phyloP scores from a whole-genome alignment of 352 stramenopile species.

The Blastocystis sp. region DNA sequence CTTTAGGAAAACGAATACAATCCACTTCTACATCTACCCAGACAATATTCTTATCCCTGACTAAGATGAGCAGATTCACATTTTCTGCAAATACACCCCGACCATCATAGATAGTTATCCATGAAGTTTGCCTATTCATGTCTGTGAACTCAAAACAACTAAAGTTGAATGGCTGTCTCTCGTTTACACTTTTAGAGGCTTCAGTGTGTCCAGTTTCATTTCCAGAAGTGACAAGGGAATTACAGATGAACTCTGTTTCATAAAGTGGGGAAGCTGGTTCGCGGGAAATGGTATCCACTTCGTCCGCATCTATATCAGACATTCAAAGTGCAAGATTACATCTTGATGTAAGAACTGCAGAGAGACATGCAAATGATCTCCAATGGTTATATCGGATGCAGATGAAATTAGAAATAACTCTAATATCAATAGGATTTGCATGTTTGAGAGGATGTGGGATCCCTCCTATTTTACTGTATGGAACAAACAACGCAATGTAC shows the following conservation, averaged over 20 bases:
- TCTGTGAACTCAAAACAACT: conserved; percentile 23
- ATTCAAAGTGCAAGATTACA: background rate
- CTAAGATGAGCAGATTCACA: background rate
- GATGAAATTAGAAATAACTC: background rate
- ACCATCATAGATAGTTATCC: conserved; percentile 37
- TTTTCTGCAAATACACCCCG: conserved; percentile 19
- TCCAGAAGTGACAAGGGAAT: background rate
- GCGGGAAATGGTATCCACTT: conserved; percentile 8
- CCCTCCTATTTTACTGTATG: too few species aligned
- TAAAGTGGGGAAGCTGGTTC: conserved; percentile 12
- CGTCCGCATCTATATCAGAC: background rate
- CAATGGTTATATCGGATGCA: background rate
- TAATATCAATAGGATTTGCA: too few species aligned
- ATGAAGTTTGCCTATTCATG: conserved; percentile 33
- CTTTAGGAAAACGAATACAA: background rate
- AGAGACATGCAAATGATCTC: conserved; percentile 48
- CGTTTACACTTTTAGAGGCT: conserved; percentile 30
- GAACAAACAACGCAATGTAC: conserved; percentile 3
- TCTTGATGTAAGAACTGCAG: conserved; percentile 34
- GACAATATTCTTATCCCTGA: conserved; percentile 26
- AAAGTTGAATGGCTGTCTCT: background rate
- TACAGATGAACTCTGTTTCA: background rate
- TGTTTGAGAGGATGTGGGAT: too few species aligned
- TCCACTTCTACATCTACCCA: conserved; percentile 44
- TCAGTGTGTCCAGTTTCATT: background rate